Evolutionary conservation across 768 basidiomycete species (phyloP), one percentile per base, ranked within the genome.

Genomic region (Chalciporus piperatus): DNA sequence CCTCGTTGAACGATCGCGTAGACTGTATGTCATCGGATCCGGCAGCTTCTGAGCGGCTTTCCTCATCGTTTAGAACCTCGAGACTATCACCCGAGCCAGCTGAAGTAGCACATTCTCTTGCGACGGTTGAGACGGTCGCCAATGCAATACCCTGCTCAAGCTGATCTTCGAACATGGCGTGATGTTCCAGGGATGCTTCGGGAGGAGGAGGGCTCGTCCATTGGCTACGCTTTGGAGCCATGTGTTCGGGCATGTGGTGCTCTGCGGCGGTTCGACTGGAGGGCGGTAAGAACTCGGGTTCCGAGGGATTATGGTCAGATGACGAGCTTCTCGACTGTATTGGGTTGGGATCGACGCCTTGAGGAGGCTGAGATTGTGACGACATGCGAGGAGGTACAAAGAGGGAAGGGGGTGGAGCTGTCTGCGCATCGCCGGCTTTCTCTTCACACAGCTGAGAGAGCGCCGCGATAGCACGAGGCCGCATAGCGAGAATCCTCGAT

Each of bases 381-480:
- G 77, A 70, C 17, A 79, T 51, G 17, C 77, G 75, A 16, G 78
- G 76, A 6, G 77, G 75, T 16, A 70, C 62, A 22, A 82, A 74
- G 38, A 77, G 53, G 8, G 70, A 55, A 35, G 70, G 59, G 22
- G 77, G 71, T 13, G 76, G 70, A 33, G 77, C 70, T 20, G 65
- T 64, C 56, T 72, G 74, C 1, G 73, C 59, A 13, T 54, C 38
- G 16, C 80, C 82, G 48, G 84, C 83, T 20, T 92, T 85, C 67
- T 98, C 95, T 62, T 93, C 91, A 61, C 95, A 97, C 12, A 99
- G 82, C 58, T 94, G 88, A 2, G 93, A 84, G 16, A 98, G 76
- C 5, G 91, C 89, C 17, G 87, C 70, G 28, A 89, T 82, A 8
- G 89, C 91, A 44, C 90, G 84, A 2, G 90, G 92, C 27, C 87